Conservation (phyloP, 306 rosid species). For the Luffa aegyptiaca region DNA sequence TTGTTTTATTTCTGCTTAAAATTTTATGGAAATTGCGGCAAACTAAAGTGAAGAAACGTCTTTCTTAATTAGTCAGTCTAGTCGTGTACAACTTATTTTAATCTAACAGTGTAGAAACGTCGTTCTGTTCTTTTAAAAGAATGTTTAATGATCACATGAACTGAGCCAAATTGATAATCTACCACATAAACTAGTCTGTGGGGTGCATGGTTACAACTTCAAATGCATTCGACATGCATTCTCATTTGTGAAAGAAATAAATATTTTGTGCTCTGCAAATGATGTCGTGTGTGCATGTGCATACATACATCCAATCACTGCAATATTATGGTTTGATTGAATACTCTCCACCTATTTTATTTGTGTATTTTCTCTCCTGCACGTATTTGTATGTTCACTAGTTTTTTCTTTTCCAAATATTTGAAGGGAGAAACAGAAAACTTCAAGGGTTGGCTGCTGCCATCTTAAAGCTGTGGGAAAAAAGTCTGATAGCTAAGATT, state of each 20-base stretch:
- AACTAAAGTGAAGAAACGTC: no score
- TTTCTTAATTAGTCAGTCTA: background rate
- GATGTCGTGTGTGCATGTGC: background rate
- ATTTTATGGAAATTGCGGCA: background rate
- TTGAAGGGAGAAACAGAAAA: slow-evolving; percentile 67
- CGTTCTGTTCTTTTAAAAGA: background rate
- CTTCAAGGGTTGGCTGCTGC: slow-evolving; percentile 84
- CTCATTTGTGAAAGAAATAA: background rate
- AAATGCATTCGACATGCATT: background rate
- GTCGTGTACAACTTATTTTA: background rate
- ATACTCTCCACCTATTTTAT: background rate
- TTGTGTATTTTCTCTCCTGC: background rate
- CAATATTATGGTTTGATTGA: background rate
- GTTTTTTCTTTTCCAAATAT: slow-evolving; percentile 9
- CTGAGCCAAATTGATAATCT: background rate
- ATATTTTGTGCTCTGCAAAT: background rate
- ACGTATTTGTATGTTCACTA: background rate
- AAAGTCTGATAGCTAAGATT: slow-evolving; percentile 66
- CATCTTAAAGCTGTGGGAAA: slow-evolving; percentile 77
- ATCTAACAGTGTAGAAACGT: background rate
- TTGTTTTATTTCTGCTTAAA: background rate
- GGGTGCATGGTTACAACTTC: background rate
- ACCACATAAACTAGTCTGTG: background rate
- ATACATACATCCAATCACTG: background rate
- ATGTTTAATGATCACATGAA: background rate